phyloP scores from a whole-genome alignment of 768 basidiomycete species.

The Lentinula sp. region DNA sequence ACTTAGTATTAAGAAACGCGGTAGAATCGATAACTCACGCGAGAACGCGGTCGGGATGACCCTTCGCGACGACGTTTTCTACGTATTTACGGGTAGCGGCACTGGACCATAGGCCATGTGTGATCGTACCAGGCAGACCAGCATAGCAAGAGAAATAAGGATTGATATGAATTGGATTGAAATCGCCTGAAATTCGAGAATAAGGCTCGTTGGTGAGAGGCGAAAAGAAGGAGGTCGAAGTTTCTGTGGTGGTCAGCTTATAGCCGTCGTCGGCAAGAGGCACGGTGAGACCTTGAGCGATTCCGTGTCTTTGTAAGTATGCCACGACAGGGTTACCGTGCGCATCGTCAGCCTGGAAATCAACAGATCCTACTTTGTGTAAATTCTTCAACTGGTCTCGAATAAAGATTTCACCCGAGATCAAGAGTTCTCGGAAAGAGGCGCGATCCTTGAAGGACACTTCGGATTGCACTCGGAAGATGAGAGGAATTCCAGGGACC shows the following conservation, averaged over 20 bases:
- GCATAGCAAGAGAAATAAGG: slow-evolving; percentile 97
- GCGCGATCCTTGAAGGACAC: slow-evolving; percentile 90
- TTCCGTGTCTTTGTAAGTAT: slow-evolving; percentile 90
- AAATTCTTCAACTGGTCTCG: slow-evolving; percentile 84
- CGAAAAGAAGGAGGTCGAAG: slow-evolving; percentile 64
- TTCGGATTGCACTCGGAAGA: slow-evolving; percentile 86
- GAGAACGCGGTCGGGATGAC: slow-evolving; percentile 84
- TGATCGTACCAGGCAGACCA: slow-evolving; percentile 90
- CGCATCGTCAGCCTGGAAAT: slow-evolving; percentile 81
- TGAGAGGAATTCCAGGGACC: slow-evolving; percentile 71
- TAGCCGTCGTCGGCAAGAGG: slow-evolving; percentile 87
- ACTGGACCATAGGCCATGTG: slow-evolving; percentile 95
- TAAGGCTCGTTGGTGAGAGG: slow-evolving; percentile 95
- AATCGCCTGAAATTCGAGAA: slow-evolving; percentile 93
- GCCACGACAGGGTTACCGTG: slow-evolving; percentile 91
- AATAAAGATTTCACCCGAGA: slow-evolving; percentile 81
- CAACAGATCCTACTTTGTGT: slow-evolving; percentile 83
- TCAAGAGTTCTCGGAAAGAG: slow-evolving; percentile 73
- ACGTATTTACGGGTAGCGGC: slow-evolving; percentile 91
- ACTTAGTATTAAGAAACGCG: neutral
- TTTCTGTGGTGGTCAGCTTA: slow-evolving; percentile 59
- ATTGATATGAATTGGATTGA: slow-evolving; percentile 98
- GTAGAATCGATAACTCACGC: slow-evolving; percentile 47
- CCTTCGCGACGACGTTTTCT: slow-evolving; percentile 91
- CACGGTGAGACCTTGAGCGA: slow-evolving; percentile 65